These are phyloP conservation scores for Santalum album DNA, from an alignment of 164 flowering plant genomes.

Conservation along the genomic window DNA sequence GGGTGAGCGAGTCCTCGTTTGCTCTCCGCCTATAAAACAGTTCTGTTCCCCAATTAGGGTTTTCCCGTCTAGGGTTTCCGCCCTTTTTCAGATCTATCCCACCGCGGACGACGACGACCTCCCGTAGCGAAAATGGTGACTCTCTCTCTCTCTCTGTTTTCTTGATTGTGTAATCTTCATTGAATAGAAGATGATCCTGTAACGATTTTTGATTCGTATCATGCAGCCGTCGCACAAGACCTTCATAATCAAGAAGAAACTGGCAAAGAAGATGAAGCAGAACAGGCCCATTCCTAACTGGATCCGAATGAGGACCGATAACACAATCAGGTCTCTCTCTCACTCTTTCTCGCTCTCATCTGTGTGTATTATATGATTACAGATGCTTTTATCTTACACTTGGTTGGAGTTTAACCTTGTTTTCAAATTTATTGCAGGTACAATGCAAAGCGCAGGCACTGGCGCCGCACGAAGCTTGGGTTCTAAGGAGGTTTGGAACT, in stretches of 20 bases:
- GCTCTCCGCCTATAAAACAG: too few relatives aligned
- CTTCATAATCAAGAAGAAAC: slow-evolving; percentile 47
- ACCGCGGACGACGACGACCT: too few relatives aligned
- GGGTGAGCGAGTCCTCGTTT: too few relatives aligned
- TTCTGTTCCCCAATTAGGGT: too few relatives aligned
- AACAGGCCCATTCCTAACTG: slow-evolving; percentile 57
- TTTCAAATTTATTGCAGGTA: slow-evolving; percentile 26
- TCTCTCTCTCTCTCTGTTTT: slow-evolving; percentile 6
- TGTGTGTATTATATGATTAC: neutral
- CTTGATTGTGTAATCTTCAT: too few relatives aligned
- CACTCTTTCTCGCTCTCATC: too few relatives aligned
- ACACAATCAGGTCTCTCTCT: slow-evolving; percentile 40
- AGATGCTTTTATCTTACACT: neutral
- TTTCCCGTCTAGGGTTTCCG: slow-evolving; percentile 2
- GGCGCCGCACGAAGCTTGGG: slow-evolving; percentile 34
- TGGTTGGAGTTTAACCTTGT: neutral
- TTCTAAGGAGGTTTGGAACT: slow-evolving; percentile 4
- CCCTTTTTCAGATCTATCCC: neutral
- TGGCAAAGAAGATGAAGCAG: slow-evolving; percentile 67
- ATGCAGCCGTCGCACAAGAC: slow-evolving; percentile 56
- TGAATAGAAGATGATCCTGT: too few relatives aligned
- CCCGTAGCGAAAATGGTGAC: slow-evolving; percentile 6
- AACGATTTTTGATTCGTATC: too few relatives aligned
- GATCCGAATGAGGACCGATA: slow-evolving; percentile 53
- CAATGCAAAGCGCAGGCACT: slow-evolving; percentile 71